Evolutionary conservation across 768 basidiomycete genomes (phyloP), one percentile per base, ranked within the genome.

Genomic region (Naganishia randhawae): DNA sequence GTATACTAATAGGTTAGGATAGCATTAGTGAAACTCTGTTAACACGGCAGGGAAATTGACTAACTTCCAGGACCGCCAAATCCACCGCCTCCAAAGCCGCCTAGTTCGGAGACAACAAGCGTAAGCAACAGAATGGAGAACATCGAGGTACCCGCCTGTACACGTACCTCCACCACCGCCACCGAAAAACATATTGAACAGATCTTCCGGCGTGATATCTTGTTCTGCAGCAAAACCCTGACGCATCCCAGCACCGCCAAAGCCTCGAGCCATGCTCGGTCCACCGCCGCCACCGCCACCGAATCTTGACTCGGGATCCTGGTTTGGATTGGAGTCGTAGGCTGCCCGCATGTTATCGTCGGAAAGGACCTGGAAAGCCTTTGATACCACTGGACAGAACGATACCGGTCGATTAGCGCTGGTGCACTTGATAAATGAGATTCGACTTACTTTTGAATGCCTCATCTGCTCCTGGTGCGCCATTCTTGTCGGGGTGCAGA

Each of bases 141-240:
- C 32, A n/a, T n/a, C n/a, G n/a, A 5, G 51, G 62, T 39, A 31
- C 48, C 10, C 73, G 73, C 48, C 10, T 71, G 73, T 16, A 74
- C 74, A 33, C 68, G 64, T 27, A 70, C 72, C 66, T 48, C 83
- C 84, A 0, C 84, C 84, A 22, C 84, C 84, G 27, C 89, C 83
- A 19, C 92, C 92, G 78, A 98, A 98, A 85, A 98, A 96, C 90
- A 95, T 93, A 77, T 97, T 95, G 83, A 98, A 98, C 66, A 98
- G 77, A 68, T 97, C 95, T 81, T 97, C 95, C 6, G 95, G 93
- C 66, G 89, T 93, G 73, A 98, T 83, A 81, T 97, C 94, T 65
- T 86, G 86, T 14, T 90, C 89, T 33, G 50, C 42, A 1, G 41
- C 51, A 74, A 88, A 90, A 1, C 84, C 82, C n/a, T 50, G 65